Percentiles rank a stretch among this genome's conserved stretches.
These are phyloP conservation scores for Penicillium sp. DNA, from an alignment of 2,329 filamentous ascomycete genomes.

Conservation along the genomic window DNA sequence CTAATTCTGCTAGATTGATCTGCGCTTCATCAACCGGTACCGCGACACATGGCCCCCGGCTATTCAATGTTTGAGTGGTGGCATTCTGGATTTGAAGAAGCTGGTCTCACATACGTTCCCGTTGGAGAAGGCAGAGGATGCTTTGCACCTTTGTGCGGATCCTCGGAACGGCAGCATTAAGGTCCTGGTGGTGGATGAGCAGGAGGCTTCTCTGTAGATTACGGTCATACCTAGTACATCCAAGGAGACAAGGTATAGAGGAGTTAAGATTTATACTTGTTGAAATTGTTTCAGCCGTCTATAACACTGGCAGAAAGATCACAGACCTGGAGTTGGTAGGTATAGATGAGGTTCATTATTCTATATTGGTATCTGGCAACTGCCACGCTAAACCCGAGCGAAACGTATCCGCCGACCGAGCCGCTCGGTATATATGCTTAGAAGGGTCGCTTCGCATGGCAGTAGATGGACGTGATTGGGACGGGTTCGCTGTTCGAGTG, in stretches of 20 bases:
- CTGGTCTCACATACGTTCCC: constrained; percentile 65
- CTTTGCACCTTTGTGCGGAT: constrained; percentile 57
- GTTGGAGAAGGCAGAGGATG: constrained; percentile 63
- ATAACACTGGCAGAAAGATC: too few relatives aligned
- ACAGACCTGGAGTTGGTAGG: not conserved
- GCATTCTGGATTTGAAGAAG: constrained; percentile 62
- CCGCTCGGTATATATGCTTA: not conserved
- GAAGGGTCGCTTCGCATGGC: constrained; percentile 19
- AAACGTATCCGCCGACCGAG: not conserved
- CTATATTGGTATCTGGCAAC: not conserved
- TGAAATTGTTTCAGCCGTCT: not conserved
- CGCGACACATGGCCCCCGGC: constrained; percentile 69
- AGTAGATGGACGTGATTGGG: constrained; percentile 26
- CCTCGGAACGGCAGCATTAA: constrained; percentile 59
- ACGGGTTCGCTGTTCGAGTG: constrained; percentile 26
- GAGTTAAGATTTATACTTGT: too few relatives aligned
- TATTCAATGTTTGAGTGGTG: constrained; percentile 61
- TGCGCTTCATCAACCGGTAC: constrained; percentile 72
- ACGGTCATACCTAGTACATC: not conserved
- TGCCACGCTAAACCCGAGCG: not conserved
- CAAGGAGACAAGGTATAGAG: not conserved
- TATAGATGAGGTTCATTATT: not conserved
- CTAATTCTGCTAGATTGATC: constrained; percentile 54
- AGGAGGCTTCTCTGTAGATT: constrained; percentile 26
- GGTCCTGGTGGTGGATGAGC: constrained; percentile 60